Evolutionary conservation across 805 yeast genomes (phyloP).

Genomic region (Kuraishia capsulata): DNA sequence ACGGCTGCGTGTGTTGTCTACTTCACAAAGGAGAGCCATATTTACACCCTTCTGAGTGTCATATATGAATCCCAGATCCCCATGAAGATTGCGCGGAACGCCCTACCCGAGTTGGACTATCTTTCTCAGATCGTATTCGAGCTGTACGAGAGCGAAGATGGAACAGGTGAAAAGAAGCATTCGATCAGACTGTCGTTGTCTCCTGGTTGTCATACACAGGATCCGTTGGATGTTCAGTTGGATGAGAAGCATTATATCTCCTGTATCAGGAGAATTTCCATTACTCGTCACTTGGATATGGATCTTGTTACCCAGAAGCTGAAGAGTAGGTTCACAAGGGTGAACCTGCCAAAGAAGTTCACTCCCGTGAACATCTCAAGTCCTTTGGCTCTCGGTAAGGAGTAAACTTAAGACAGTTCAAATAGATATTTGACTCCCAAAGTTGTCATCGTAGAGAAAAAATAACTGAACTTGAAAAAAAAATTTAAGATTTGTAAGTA

Average conservation of each 20-base stretch:
- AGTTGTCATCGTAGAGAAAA: too few species aligned
- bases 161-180: constrained; percentile 67
- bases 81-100: constrained; percentile 91
- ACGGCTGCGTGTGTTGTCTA: constrained; percentile 81
- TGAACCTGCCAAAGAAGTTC: constrained; percentile 81
- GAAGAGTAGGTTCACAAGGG: constrained; percentile 75
- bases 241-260: constrained; percentile 96
- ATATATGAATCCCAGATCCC: constrained; percentile 89
- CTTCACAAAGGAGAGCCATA: constrained; percentile 95
- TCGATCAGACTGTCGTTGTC: constrained; percentile 86
- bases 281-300: constrained; percentile 90
- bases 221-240: constrained; percentile 92
- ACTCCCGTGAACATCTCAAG: constrained; percentile 84
- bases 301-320: constrained; percentile 79
- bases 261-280: constrained; percentile 82
- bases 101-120: constrained; percentile 93
- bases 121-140: constrained; percentile 92
- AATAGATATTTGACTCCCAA: too few species aligned
- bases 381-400: constrained; percentile 27
- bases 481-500: too few species aligned
- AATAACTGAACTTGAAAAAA: too few species aligned
- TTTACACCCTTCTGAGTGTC: constrained; percentile 85
- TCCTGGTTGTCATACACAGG: constrained; percentile 98
- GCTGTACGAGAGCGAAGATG: constrained; percentile 72
- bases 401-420: too few species aligned